Evolutionary conservation across 2,329 filamentous ascomycete species (phyloP).

Genomic region (Calonectria pteridis): DNA sequence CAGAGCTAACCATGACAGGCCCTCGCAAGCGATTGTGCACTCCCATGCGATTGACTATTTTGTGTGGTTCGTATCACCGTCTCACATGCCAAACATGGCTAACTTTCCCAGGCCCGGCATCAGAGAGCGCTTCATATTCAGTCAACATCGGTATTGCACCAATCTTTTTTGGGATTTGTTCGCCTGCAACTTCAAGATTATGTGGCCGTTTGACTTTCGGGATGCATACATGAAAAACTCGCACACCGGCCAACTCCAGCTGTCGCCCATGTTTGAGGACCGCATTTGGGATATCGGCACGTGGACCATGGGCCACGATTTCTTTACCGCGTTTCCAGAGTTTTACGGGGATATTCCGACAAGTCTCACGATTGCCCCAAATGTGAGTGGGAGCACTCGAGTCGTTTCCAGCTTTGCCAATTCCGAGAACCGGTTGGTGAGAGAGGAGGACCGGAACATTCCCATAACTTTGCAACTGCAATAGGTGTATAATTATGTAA

Average conservation of each 20-base stretch:
- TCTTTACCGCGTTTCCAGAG: slow-evolving; percentile 45
- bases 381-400: background rate
- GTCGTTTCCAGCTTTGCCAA: too few relatives aligned
- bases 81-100: background rate
- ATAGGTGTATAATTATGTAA: background rate
- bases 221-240: slow-evolving; percentile 43
- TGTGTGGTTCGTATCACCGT: slow-evolving; percentile 40
- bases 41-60: slow-evolving; percentile 49
- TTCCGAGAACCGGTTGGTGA: background rate
- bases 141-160: slow-evolving; percentile 46
- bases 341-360: slow-evolving; percentile 48
- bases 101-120: slow-evolving; percentile 43
- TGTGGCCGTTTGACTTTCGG: slow-evolving; percentile 44
- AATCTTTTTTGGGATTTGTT: slow-evolving; percentile 47
- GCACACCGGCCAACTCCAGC: slow-evolving; percentile 40
- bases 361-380: background rate
- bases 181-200: slow-evolving; percentile 34
- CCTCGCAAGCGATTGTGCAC: slow-evolving; percentile 45
- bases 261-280: slow-evolving; percentile 43
- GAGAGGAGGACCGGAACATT: background rate
- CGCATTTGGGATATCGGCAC: slow-evolving; percentile 43
- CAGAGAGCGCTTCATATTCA: slow-evolving; percentile 47
- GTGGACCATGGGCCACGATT: slow-evolving; percentile 46
- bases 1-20: slow-evolving; percentile 32
- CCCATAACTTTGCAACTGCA: background rate